These are phyloP conservation scores for Rhynchospora breviuscula DNA, from an alignment of 176 grass and related monocot genomes.

Conservation along the genomic window DNA sequence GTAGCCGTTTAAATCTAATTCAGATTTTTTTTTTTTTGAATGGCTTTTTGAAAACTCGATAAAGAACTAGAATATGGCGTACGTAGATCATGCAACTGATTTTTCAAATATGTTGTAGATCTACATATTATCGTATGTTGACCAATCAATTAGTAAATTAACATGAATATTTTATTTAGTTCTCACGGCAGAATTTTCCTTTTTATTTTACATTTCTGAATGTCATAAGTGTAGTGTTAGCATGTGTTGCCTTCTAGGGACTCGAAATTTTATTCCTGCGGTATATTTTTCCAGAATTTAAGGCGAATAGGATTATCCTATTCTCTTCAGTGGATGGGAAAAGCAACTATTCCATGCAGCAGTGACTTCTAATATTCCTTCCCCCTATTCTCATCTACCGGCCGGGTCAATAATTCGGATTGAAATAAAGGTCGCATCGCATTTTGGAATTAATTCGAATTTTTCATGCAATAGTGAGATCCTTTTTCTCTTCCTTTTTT, in stretches of 20 bases:
- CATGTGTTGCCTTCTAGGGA: too few species aligned
- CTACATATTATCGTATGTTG: neutral
- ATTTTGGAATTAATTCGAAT: neutral
- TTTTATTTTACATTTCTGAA: neutral
- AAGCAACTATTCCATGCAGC: neutral
- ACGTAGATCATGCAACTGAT: too few species aligned
- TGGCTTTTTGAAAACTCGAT: too few species aligned
- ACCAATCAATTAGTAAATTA: neutral
- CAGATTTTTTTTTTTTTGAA: too few species aligned
- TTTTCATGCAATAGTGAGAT: too few species aligned
- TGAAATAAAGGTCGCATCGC: neutral
- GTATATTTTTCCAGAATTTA: neutral
- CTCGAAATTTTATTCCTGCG: neutral
- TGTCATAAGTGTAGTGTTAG: neutral
- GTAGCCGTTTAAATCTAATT: too few species aligned
- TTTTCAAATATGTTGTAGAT: neutral
- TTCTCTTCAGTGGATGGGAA: neutral
- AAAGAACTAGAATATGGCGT: too few species aligned
- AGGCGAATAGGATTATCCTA: neutral
- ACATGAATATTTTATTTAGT: too few species aligned
- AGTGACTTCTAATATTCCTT: neutral
- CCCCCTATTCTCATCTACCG: neutral
- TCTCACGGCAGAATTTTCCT: too few species aligned
- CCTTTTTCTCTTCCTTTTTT: too few species aligned
- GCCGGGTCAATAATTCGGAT: neutral